Conservation (phyloP, 2,329 filamentous ascomycete genomes). For the Hymenoscyphus albidus region DNA sequence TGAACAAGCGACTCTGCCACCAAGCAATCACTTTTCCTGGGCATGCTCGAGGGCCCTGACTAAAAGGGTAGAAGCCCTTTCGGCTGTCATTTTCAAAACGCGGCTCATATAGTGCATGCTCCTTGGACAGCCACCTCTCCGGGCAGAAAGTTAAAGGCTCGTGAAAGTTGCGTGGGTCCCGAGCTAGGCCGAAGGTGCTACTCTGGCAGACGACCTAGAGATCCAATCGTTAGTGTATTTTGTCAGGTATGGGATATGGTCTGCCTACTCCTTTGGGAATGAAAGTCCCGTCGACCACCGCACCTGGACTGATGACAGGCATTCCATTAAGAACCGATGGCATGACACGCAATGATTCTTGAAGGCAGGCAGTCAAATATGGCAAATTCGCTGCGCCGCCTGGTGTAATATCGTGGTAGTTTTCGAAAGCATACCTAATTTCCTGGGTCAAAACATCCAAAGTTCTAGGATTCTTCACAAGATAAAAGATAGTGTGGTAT, state of each 20-base stretch:
- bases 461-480: slow-evolving; percentile 1
- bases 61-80: neutral
- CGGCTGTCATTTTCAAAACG: neutral
- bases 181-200: neutral
- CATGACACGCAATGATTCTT: slow-evolving; percentile 2
- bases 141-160: neutral
- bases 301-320: slow-evolving; percentile 5
- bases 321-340: slow-evolving; percentile 3
- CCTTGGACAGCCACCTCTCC: neutral
- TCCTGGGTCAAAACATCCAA: neutral
- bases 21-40: neutral
- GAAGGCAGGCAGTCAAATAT: slow-evolving; percentile 4
- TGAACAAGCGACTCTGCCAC: neutral
- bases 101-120: neutral
- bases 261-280: slow-evolving; percentile 5
- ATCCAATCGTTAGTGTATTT: neutral
- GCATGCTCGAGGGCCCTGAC: neutral
- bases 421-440: neutral
- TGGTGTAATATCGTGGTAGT: neutral
- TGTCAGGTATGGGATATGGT: neutral
- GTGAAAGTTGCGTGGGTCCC: neutral
- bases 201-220: neutral
- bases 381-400: neutral
- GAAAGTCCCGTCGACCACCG: slow-evolving; percentile 5
- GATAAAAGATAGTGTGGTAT: slow-evolving; percentile 8